These are phyloP conservation scores for Marsdenia floribunda DNA, from an alignment of 257 asterid genomes.

Conservation along the genomic window DNA sequence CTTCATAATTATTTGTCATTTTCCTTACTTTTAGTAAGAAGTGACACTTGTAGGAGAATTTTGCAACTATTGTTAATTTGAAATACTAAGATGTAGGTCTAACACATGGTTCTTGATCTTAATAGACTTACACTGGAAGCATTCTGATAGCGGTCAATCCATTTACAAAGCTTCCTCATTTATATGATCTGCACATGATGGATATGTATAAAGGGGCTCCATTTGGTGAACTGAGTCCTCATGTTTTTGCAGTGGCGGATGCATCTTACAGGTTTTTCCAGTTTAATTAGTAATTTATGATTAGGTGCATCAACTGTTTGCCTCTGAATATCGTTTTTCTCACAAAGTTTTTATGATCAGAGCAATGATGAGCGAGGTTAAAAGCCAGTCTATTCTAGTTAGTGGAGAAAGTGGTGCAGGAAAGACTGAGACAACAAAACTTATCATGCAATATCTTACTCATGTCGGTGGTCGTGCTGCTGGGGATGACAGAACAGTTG, in stretches of 20 bases:
- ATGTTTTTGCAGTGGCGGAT: constrained; percentile 98
- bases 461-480: constrained; percentile 97
- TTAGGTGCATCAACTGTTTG: constrained; percentile 14
- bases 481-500: constrained; percentile 79
- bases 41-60: neutral
- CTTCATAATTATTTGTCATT: neutral
- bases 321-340: constrained; percentile 21
- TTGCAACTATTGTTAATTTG: neutral
- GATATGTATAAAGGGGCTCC: constrained; percentile 96
- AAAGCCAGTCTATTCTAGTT: constrained; percentile 93
- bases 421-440: constrained; percentile 94
- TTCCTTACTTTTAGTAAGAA: neutral
- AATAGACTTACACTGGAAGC: constrained; percentile 94
- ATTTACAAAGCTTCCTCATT: constrained; percentile 95
- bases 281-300: constrained; percentile 21
- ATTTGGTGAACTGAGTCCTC: constrained; percentile 99
- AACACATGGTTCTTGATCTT: constrained; percentile 23
- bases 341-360: constrained; percentile 36
- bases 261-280: constrained; percentile 85
- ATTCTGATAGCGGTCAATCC: constrained; percentile 95
- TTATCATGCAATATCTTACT: constrained; percentile 97
- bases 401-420: constrained; percentile 99
- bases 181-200: constrained; percentile 92
- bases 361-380: constrained; percentile 85
- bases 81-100: constrained; percentile 18